phyloP scores from a whole-genome alignment of 192 early-diverging fungal species.

The Paraglomus occultum region DNA sequence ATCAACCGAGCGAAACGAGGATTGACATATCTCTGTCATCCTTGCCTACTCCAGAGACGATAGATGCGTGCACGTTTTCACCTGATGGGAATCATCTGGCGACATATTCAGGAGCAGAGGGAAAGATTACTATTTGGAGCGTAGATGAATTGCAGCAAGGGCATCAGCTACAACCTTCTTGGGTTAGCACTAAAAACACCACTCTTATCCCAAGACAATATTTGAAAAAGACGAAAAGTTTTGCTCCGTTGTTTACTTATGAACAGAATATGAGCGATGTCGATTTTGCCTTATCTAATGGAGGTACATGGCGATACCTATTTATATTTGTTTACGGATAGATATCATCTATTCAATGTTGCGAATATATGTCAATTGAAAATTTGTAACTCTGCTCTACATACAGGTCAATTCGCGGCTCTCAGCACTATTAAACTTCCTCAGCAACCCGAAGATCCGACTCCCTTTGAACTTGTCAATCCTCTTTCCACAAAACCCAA shows the following conservation, averaged over 20 bases:
- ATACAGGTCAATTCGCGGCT: neutral
- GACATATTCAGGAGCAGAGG: slow-evolving; percentile 7
- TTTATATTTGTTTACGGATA: no score
- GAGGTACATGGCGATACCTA: neutral
- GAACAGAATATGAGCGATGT: neutral
- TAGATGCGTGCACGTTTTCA: slow-evolving; percentile 4
- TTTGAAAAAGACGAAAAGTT: slow-evolving; percentile 13
- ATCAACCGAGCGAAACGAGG: no score
- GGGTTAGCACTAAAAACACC: no score
- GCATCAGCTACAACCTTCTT: no score
- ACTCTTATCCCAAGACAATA: slow-evolving; percentile 3
- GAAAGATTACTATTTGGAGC: slow-evolving; percentile 2
- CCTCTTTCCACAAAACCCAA: neutral
- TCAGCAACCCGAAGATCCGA: neutral
- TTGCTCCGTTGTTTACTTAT: neutral
- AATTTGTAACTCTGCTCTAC: no score
- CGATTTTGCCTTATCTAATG: slow-evolving; percentile 19
- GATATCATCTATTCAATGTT: no score
- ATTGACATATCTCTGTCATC: no score
- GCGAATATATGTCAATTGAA: no score
- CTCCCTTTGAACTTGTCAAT: slow-evolving; percentile 5
- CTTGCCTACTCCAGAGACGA: neutral
- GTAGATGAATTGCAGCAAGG: no score
- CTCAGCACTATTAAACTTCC: slow-evolving; percentile 10
- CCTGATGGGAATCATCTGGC: slow-evolving; percentile 8